Base-by-base conservation (phyloP, 164 flowering plant species). In the Akebia trifoliata region DNA sequence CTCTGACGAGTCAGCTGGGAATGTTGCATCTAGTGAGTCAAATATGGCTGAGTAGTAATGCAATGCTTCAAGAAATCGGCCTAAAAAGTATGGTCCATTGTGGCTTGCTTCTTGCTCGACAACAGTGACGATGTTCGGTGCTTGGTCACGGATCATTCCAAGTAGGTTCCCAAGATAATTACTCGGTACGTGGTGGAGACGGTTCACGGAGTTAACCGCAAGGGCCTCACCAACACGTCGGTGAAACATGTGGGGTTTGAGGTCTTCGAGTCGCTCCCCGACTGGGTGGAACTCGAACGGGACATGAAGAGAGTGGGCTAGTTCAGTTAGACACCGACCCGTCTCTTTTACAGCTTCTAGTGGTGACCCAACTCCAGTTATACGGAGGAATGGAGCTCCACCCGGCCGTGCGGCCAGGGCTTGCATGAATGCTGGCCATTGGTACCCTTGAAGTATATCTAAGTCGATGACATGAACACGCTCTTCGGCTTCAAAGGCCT, bases 361-460 rank as follows among this genome's bases (percentile, higher is more conserved):
- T 0, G 80, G 69, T 4, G 68, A 34, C 14, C 89, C 91, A 3
- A 85, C 78, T 3, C 95, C 95, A 8, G 95, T 87, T 40, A 87
- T 75, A 11, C 95, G 70, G 53, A 87, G 81, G 24, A 78, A 82
- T 0, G 88, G 91, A 12, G 87, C 69, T 0, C 85, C 87, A 0
- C 81, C 76, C 0, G 82, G 79, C 8, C 91, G 54, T 35, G 87
- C 81, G 1, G 95, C 91, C 1, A 85, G 61, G 49, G 84, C 87
- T 48, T 87, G 95, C 80, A 85, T 76, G 76, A 87, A 80, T 14
- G 87, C 84, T 6, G 91, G 91, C 91, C 89, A 85, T 29, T 87
- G 92, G 59, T 83, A 80, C n/a, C 95, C 95, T 37, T 87, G 85
- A 38, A 74, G 74, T 61, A 87, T 83, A 49, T 81, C 92, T 3